A percentile compares a stretch with the other conserved stretches of the same genome.
These are phyloP conservation scores for Aechmea fasciata DNA, from an alignment of 176 grass and related monocot genomes.

Conservation along the genomic window DNA sequence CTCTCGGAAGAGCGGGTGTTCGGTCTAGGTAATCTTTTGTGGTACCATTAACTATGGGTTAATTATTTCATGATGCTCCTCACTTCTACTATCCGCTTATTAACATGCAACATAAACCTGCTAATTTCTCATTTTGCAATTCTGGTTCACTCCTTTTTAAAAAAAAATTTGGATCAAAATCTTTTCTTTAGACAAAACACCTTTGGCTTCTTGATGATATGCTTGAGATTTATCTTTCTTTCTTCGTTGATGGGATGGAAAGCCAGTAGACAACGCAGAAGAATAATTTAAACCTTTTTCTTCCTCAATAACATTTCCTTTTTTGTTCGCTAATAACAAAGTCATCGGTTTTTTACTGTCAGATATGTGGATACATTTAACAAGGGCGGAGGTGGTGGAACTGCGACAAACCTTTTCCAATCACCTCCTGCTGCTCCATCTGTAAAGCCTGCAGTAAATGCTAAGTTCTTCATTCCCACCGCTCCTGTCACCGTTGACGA, in stretches of 20 bases:
- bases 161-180: no score
- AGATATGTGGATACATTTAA: constrained; percentile 99
- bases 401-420: constrained; percentile 39
- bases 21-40: constrained; percentile 57
- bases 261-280: no score
- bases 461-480: constrained; percentile 71
- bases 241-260: no score
- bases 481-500: constrained; percentile 26
- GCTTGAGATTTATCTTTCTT: no score
- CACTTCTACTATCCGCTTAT: no score
- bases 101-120: no score
- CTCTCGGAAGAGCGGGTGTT: constrained; percentile 69
- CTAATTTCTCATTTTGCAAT: no score
- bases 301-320: constrained; percentile 14
- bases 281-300: not conserved
- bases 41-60: not conserved
- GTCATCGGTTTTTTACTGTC: not conserved
- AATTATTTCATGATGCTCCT: no score
- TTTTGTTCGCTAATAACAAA: constrained; percentile 5
- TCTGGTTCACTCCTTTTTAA: no score
- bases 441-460: constrained; percentile 37
- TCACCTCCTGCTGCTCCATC: constrained; percentile 51
- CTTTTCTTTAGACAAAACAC: no score
- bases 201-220: no score
- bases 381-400: constrained; percentile 40